Conservation (phyloP, 202 grass and related monocot genomes). For the Musa balbisiana region DNA sequence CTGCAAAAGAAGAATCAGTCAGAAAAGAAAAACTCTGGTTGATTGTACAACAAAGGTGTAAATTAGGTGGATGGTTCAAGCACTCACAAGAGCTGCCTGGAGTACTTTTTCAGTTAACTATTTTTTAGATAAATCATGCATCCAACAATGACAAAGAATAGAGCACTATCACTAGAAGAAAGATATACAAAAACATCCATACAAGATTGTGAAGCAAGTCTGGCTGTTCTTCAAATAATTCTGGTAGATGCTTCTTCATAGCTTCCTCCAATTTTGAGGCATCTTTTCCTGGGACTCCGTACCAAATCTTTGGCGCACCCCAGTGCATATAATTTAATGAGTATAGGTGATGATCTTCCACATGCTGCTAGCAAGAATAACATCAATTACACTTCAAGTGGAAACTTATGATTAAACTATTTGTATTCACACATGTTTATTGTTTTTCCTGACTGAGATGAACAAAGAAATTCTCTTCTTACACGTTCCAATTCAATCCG, state of each 20-base stretch:
- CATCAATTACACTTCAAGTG: not conserved
- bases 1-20: conserved; percentile 23
- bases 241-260: conserved; percentile 86
- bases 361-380: conserved; percentile 48
- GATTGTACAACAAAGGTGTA: no score
- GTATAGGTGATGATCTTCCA: conserved; percentile 92
- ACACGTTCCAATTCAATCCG: conserved; percentile 52
- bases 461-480: conserved; percentile 47
- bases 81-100: conserved; percentile 1
- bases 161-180: not conserved
- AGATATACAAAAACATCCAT: conserved; percentile 23
- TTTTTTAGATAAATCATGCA: no score
- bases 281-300: conserved; percentile 78
- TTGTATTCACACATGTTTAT: not conserved
- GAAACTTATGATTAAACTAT: not conserved
- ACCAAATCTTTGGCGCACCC: conserved; percentile 93
- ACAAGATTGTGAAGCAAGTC: conserved; percentile 93
- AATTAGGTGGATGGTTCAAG: not conserved
- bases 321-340: conserved; percentile 91
- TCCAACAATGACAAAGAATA: not conserved
- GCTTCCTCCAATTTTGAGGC: conserved; percentile 66
- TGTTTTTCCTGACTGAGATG: conserved; percentile 57
- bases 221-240: conserved; percentile 92
- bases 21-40: not conserved
- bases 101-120: no score